Evolutionary conservation across 129 eudicot genomes (phyloP), one percentile per base, ranked within the genome.

Genomic region (Arctium minus): DNA sequence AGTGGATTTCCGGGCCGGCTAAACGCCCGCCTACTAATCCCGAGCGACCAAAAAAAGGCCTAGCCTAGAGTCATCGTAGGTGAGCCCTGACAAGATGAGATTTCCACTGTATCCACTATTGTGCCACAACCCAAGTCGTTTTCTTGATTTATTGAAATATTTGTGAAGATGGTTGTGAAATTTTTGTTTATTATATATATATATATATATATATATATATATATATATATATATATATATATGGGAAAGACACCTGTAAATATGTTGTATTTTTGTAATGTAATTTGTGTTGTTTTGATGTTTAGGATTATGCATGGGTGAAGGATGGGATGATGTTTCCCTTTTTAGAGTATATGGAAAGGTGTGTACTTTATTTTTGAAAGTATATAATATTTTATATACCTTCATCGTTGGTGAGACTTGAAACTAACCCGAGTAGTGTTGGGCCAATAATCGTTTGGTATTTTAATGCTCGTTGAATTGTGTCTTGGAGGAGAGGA

Each of bases 251-350:
- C 9, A 17, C 1, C 9, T 17, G 29, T 62, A n/a, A n/a, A 6
- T 5, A 62, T 62, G 70, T 22, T 11, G 31, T 17, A 60, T 22
- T 13, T 65, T 72, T 31, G 13, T 78, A 67, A 11, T 27, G 40
- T 84, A 18, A 82, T 32, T n/a, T 80, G 32, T 46, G 72, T 72
- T 48, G 29, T 70, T 72, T 31, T 81, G 48, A 50, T 79, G 67
- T 27, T 80, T 90, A 95, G 97, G 98, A 95, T 82, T 95, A 95
- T 86, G 96, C 89, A n/a, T 95, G 99, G 97, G 89, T 95, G 37
- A 95, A 91, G 82, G 91, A 90, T 30, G 97, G 99, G 53, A 91
- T 95, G 97, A 76, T 93, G 38, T 95, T 86, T 79, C 99, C 99
- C 0, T 95, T 95, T 80, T 60, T 79, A 32, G 95, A 95, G 74